Evolutionary conservation across 441 rosid species (phyloP).

Genomic region (Eugenia klotzschiana): DNA sequence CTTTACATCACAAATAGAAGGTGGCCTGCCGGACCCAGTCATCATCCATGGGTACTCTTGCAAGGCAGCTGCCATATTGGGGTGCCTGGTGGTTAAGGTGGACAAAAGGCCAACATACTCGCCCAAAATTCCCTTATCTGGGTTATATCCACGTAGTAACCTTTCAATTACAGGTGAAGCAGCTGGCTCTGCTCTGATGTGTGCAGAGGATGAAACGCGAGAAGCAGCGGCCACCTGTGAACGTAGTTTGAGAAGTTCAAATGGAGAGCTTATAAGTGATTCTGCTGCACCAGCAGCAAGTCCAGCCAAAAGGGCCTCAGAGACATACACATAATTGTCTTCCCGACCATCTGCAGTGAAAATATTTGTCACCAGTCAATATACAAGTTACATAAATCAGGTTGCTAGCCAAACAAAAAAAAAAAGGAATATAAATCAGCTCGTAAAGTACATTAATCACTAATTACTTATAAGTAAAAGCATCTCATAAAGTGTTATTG

Average conservation of each 20-base stretch:
- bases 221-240: constrained; percentile 67
- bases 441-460: not conserved
- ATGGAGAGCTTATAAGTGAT: constrained; percentile 57
- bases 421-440: not conserved
- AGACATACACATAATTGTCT: constrained; percentile 42
- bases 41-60: constrained; percentile 88
- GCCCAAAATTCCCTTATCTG: constrained; percentile 48
- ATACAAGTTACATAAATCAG: not conserved
- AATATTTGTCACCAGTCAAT: not conserved
- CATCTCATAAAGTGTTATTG: not conserved
- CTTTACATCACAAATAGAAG: constrained; percentile 52
- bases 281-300: constrained; percentile 66
- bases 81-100: constrained; percentile 46
- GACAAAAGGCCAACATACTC: constrained; percentile 57
- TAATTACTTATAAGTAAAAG: not conserved
- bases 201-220: constrained; percentile 20
- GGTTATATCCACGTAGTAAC: constrained; percentile 43
- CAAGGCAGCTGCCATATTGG: constrained; percentile 49
- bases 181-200: constrained; percentile 15
- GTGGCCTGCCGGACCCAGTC: constrained; percentile 84
- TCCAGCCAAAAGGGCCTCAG: constrained; percentile 74
- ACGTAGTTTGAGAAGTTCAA: constrained; percentile 71
- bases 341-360: constrained; percentile 58
- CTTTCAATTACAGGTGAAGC: constrained; percentile 31
- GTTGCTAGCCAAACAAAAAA: not conserved